Evolutionary conservation across 495 filamentous ascomycete genomes (phyloP), one percentile per base, ranked within the genome.

Genomic region (Xylaria nigripes): DNA sequence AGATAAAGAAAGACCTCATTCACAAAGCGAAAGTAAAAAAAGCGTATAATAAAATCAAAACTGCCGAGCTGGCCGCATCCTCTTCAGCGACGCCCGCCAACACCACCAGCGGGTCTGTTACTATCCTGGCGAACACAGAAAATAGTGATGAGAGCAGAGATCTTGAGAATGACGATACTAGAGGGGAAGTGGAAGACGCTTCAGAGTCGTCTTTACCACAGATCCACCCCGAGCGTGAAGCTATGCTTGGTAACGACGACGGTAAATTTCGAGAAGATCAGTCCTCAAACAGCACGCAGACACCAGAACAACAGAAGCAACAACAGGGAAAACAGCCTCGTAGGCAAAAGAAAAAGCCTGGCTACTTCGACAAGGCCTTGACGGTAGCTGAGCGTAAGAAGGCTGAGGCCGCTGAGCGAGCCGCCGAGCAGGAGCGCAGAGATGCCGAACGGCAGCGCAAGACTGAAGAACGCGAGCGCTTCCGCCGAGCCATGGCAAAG

Each of bases 21-120:
- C 81, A 88, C 66, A 94, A 91, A 69, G 91, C 92, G 60, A 95
- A 96, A 70, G 77, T 95, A 45, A 95, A 90, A 70, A 96, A 95
- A 70, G 77, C 87, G 41, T 96, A 95, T 67, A 86, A 84, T 60
- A 98, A 96, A 69, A 72, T 95, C 52, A 89, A 90, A 66, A 81
- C 81, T 40, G 74, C 77, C 51, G 79, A 81, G 67, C 60, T 68
- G 41, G 55, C 43, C 56, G 9, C 61, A 67, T 22, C 58, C 68
- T 13, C 56, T 51, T 19, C 56, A 36, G 24, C 53, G 42, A 57
- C 45, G 15, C 54, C 48, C 46, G 18, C 36, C 22, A 22, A 24
- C 15, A 2, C 27, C 16, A 24, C 21, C 21, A 9, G 30, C 19
- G 40, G 24, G 27, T 44, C 36, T 38, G 53, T 55, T 6, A 55